phyloP scores from a whole-genome alignment of 2,329 filamentous ascomycete species.

The Coniella lustricola region DNA sequence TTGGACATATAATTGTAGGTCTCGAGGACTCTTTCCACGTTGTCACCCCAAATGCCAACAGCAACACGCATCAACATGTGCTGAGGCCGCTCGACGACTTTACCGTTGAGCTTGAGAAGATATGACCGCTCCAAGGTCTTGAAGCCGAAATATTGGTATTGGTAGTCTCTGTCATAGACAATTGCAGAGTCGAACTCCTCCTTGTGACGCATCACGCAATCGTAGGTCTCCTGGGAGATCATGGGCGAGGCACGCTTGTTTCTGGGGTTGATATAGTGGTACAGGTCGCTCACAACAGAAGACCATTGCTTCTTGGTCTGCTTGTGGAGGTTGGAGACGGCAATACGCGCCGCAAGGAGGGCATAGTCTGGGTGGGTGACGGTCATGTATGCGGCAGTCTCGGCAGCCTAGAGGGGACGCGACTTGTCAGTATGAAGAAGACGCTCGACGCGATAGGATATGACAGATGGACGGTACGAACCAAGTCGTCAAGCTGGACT shows the following conservation, averaged over 20 bases:
- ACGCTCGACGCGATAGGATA: neutral
- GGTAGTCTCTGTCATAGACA: conserved; percentile 98
- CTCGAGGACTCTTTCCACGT: conserved; percentile 91
- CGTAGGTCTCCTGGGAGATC: conserved; percentile 88
- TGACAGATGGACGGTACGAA: conserved; percentile 42
- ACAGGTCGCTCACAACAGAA: conserved; percentile 86
- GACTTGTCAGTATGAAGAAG: conserved; percentile 2
- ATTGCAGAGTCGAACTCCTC: conserved; percentile 98
- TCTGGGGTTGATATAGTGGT: conserved; percentile 93
- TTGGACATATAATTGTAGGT: conserved; percentile 99
- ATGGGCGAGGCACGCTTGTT: conserved; percentile 80
- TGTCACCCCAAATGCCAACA: conserved; percentile 91
- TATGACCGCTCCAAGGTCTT: conserved; percentile 98
- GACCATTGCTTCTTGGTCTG: conserved; percentile 99
- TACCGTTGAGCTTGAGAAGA: conserved; percentile 87
- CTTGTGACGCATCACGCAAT: conserved; percentile 90
- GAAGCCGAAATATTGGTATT: conserved; percentile 99
- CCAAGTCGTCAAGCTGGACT: conserved; percentile 90
- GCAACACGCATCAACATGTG: conserved; percentile 99
- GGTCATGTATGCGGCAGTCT: conserved; percentile 99
- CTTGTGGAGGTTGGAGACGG: conserved; percentile 99
- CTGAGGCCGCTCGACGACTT: conserved; percentile 94
- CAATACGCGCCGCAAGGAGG: conserved; percentile 95
- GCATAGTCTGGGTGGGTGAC: conserved; percentile 98
- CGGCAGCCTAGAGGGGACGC: conserved; percentile 63